Evolutionary conservation across 1,284 basidiomycete genomes (phyloP), one percentile per base, ranked within the genome.

Genomic region (Pascua sp.): DNA sequence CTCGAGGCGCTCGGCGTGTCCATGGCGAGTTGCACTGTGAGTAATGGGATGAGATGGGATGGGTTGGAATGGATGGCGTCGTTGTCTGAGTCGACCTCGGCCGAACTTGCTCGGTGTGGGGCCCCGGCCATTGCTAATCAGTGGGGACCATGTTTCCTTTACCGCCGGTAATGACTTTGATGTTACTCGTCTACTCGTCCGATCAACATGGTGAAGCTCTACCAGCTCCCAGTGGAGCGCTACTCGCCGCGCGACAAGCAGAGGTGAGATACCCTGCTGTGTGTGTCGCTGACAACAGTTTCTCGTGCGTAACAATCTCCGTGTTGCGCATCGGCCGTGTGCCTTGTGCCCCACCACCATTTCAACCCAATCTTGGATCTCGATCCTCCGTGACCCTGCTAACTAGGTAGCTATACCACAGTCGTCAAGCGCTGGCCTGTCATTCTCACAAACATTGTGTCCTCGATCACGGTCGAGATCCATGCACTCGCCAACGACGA

Each of bases 401-500:
- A 36, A 59, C 52, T 39, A 13, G 5, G 3, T 43, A 76, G 76
- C 44, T 76, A 77, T 53, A 67, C 62, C 0, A 77, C 76, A 2
- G 67, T 77, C 1, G 65, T 71, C 36, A 47, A 53, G 10, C 48
- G 49, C 56, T 98, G 95, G 95, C 95, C 95, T 1, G 82, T 89
- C 38, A 97, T 95, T 65, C 80, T 93, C 49, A 91, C 91, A 8
- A 82, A 83, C 56, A 81, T 90, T 56, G 86, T 92, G 63, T 87
- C 90, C 70, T 83, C 84, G 48, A 76, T 92, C 46, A 83, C 86
- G 67, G 82, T 81, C 49, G 72, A 79, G 59, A 83, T 84, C 54
- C 84, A 87, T 69, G 75, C 80, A 56, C 71, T 84, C 40, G 78
- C 80, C 56, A 63, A 67, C 42, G 48, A 50, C 4, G 47, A 60